Percentiles rank a stretch among this genome's conserved stretches.
These are phyloP conservation scores for Epichloe scottii DNA, from an alignment of 2,329 filamentous ascomycete genomes.

Conservation along the genomic window DNA sequence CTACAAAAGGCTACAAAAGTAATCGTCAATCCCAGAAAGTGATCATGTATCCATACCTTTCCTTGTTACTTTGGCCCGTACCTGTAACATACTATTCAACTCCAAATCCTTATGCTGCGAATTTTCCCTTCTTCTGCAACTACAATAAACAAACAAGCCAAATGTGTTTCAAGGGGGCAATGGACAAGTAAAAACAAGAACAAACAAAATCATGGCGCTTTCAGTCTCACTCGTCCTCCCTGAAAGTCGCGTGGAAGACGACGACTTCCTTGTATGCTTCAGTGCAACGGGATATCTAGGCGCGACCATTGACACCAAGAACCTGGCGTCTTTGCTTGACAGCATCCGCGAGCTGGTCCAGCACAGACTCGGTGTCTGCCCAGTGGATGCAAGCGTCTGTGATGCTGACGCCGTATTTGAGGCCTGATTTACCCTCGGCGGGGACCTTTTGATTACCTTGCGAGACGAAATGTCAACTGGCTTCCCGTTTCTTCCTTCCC, in stretches of 20 bases:
- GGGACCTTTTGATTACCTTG: constrained; percentile 70
- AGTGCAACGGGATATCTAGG: not conserved
- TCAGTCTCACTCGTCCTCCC: not conserved
- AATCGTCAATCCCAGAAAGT: not conserved
- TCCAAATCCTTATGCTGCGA: not conserved
- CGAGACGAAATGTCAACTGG: not conserved
- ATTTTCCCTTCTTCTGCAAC: not conserved
- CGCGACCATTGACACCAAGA: not conserved
- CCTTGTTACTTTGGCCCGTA: not conserved
- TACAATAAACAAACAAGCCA: not conserved
- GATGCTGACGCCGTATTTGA: constrained; percentile 87
- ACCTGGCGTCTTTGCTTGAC: constrained; percentile 57
- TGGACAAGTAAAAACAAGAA: not conserved
- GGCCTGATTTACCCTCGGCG: constrained; percentile 58
- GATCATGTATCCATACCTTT: not conserved
- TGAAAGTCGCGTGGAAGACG: not conserved
- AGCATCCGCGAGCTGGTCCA: constrained; percentile 77
- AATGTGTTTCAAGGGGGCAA: not conserved
- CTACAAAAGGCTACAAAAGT: too few relatives aligned
- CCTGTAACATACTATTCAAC: not conserved
- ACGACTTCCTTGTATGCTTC: not conserved
- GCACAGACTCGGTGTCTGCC: constrained; percentile 68
- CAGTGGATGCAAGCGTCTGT: constrained; percentile 94
- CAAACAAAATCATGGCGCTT: not conserved
- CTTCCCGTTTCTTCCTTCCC: too few relatives aligned